A percentile compares a stretch with the other conserved stretches of the same genome.
Evolutionary conservation across 2,329 filamentous ascomycete genomes (phyloP).

Genomic region (Curvularia lunata): DNA sequence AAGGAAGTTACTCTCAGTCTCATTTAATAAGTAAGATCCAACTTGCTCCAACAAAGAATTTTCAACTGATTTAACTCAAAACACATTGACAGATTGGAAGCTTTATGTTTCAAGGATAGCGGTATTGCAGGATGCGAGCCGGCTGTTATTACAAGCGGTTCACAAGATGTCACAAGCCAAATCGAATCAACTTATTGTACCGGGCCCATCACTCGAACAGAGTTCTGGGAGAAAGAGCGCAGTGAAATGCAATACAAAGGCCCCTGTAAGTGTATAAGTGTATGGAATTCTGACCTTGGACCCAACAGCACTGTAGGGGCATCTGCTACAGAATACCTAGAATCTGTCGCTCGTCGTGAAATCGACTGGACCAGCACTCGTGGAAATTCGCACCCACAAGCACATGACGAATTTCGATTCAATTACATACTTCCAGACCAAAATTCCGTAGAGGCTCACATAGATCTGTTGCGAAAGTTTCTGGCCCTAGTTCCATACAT

Average conservation of each 20-base stretch:
- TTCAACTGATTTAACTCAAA: conserved; percentile 23
- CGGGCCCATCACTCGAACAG: conserved; percentile 32
- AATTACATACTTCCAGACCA: conserved; percentile 44
- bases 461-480: conserved; percentile 27
- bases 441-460: conserved; percentile 28
- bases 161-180: conserved; percentile 22
- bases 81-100: conserved; percentile 22
- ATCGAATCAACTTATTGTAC: conserved; percentile 30
- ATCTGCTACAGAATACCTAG: conserved; percentile 31
- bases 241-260: conserved; percentile 32
- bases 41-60: conserved; percentile 25
- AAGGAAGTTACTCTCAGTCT: no score
- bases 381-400: conserved; percentile 29
- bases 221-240: conserved; percentile 34
- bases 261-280: conserved; percentile 28
- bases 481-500: conserved; percentile 33
- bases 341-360: conserved; percentile 44
- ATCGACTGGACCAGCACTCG: conserved; percentile 40
- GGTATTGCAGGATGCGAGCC: conserved; percentile 39
- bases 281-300: conserved; percentile 2
- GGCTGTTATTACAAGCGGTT: conserved; percentile 28
- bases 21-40: no score
- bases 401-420: conserved; percentile 36
- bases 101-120: conserved; percentile 33
- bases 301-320: conserved; percentile 25